Conservation (phyloP, 2,329 filamentous ascomycete species). For the Drechmeria coniospora region DNA sequence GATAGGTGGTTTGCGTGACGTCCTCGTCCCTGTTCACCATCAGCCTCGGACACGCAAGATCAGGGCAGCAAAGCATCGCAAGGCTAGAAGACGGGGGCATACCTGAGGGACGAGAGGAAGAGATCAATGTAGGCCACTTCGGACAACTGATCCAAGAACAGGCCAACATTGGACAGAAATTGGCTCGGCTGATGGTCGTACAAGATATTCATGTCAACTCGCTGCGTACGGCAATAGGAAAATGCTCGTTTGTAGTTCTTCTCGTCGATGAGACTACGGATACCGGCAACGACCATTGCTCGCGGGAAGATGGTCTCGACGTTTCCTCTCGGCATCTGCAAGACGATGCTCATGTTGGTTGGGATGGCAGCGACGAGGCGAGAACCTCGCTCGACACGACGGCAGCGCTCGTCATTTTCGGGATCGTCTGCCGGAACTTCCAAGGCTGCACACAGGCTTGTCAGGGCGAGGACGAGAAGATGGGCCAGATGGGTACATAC, state of each 20-base stretch:
- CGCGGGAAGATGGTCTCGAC: slow-evolving; percentile 88
- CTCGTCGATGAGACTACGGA: slow-evolving; percentile 63
- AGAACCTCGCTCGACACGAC: slow-evolving; percentile 80
- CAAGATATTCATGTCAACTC: slow-evolving; percentile 95
- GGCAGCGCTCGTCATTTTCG: slow-evolving; percentile 80
- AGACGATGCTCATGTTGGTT: slow-evolving; percentile 65
- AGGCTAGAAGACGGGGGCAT: slow-evolving; percentile 15
- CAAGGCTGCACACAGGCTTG: slow-evolving; percentile 44
- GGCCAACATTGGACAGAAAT: slow-evolving; percentile 59
- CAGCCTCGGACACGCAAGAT: too few species aligned
- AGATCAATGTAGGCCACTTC: slow-evolving; percentile 75
- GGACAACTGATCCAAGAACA: slow-evolving; percentile 74
- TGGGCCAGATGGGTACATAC: too few species aligned
- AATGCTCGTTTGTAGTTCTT: slow-evolving; percentile 78
- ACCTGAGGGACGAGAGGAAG: slow-evolving; percentile 76
- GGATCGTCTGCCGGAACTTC: slow-evolving; percentile 78
- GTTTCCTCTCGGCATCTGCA: slow-evolving; percentile 95
- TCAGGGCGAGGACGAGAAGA: too few species aligned
- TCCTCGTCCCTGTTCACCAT: slow-evolving; percentile 59
- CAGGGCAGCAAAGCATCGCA: too few species aligned
- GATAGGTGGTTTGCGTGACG: slow-evolving; percentile 86
- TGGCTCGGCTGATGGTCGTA: slow-evolving; percentile 84
- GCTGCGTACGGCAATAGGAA: slow-evolving; percentile 73
- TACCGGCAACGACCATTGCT: slow-evolving; percentile 81
- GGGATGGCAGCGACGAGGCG: slow-evolving; percentile 80